Conservation (phyloP, 2,329 filamentous ascomycete species). For the Neofusicoccum parvum region DNA sequence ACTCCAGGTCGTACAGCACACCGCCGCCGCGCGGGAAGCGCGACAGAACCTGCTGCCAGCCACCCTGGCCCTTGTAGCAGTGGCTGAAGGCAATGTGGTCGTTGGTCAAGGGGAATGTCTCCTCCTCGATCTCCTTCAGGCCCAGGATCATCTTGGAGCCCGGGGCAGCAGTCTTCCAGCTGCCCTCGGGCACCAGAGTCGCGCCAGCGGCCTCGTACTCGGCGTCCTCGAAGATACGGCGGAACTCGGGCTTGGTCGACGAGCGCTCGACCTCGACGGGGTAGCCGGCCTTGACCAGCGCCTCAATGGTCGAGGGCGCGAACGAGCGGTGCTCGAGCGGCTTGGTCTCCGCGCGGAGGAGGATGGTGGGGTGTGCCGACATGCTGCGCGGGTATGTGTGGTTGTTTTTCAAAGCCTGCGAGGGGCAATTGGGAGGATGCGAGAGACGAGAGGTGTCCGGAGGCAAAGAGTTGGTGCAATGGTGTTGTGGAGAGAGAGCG, state of each 20-base stretch:
- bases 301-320: conserved; percentile 42
- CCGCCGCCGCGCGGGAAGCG: conserved; percentile 77
- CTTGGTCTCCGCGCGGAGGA: conserved; percentile 46
- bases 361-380: conserved; percentile 39
- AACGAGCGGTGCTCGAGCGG: conserved; percentile 45
- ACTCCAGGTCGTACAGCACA: conserved; percentile 83
- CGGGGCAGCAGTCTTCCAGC: conserved; percentile 39
- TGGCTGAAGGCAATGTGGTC: conserved; percentile 46
- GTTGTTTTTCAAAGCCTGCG: background rate
- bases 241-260: conserved; percentile 39
- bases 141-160: conserved; percentile 45
- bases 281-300: conserved; percentile 45
- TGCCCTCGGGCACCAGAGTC: conserved; percentile 40
- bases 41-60: conserved; percentile 76
- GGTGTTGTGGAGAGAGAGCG: background rate
- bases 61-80: conserved; percentile 47
- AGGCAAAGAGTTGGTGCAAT: background rate
- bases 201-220: conserved; percentile 43
- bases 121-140: conserved; percentile 45
- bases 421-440: background rate
- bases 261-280: conserved; percentile 43
- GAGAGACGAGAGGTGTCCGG: background rate
- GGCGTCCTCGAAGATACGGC: conserved; percentile 45
- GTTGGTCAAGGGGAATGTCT: conserved; percentile 41
- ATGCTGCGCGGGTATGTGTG: conserved; percentile 5